These are phyloP conservation scores for Irpex sp. DNA, from an alignment of 1,284 basidiomycete species.

Conservation along the genomic window DNA sequence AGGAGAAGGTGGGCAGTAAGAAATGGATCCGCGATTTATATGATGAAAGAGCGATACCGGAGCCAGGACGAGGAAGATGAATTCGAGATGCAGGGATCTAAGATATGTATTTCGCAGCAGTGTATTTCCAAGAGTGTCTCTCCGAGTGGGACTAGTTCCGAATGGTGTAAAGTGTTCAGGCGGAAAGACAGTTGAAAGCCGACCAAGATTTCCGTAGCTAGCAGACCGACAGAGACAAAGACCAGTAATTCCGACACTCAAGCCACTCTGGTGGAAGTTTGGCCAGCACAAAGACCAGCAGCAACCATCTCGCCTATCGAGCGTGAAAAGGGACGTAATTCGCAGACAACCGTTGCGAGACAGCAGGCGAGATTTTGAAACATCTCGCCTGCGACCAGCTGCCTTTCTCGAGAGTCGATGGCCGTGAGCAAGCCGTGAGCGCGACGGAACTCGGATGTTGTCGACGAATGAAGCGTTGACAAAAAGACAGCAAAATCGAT, in stretches of 20 bases:
- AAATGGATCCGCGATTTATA: conserved; percentile 17
- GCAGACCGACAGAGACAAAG: background rate
- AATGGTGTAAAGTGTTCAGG: background rate
- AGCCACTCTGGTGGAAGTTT: background rate
- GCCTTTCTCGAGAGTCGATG: background rate
- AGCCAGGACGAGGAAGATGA: conserved; percentile 6
- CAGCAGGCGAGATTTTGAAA: background rate
- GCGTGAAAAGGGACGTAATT: background rate
- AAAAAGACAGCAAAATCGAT: background rate
- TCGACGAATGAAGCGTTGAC: background rate
- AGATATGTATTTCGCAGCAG: background rate
- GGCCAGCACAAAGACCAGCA: background rate
- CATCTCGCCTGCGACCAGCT: background rate
- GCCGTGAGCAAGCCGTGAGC: background rate
- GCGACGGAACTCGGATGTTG: conserved; percentile 9
- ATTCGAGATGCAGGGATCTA: background rate
- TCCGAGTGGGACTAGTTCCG: background rate
- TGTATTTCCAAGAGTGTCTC: background rate
- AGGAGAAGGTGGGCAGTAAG: conserved; percentile 13
- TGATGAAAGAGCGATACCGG: conserved; percentile 13
- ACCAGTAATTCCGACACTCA: background rate
- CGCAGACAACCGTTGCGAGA: background rate
- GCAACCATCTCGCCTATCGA: background rate
- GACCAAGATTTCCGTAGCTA: background rate
- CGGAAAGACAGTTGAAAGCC: background rate